Percentiles rank a stretch among this genome's conserved stretches.
Evolutionary conservation across 1,139 yeast genomes (phyloP).

Genomic region (Suhomyces taliae): DNA sequence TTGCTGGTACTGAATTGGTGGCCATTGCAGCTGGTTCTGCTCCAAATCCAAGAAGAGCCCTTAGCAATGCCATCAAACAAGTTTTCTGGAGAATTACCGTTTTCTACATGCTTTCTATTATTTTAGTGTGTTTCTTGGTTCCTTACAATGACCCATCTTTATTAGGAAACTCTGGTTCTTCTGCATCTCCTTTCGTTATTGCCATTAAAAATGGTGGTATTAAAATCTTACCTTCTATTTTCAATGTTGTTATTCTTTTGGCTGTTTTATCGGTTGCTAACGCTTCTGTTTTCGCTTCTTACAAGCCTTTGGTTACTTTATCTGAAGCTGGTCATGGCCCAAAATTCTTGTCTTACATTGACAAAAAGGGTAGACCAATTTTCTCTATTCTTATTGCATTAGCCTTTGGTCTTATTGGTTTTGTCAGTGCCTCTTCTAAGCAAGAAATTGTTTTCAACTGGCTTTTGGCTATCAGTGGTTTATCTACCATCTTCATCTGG

Average conservation of each 20-base stretch:
- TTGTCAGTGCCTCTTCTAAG: constrained; percentile 12
- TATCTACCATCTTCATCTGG: constrained; percentile 44
- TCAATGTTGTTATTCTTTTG: constrained; percentile 33
- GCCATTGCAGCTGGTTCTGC: constrained; percentile 26
- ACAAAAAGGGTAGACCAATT: constrained; percentile 32
- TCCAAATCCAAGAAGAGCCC: constrained; percentile 22
- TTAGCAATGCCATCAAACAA: constrained; percentile 24
- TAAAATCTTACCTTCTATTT: constrained; percentile 31
- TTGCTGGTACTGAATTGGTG: constrained; percentile 27
- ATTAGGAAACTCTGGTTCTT: constrained; percentile 24
- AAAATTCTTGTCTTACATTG: constrained; percentile 28
- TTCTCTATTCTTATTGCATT: constrained; percentile 26
- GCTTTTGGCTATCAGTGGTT: constrained; percentile 42
- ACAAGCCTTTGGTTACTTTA: constrained; percentile 32
- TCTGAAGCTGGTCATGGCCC: constrained; percentile 38
- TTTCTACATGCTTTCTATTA: constrained; percentile 24
- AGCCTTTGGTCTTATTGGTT: constrained; percentile 16
- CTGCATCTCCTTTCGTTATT: constrained; percentile 20
- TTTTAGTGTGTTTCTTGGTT: constrained; percentile 22
- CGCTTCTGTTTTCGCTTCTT: constrained; percentile 34
- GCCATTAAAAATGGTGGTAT: constrained; percentile 29
- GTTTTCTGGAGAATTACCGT: constrained; percentile 24
- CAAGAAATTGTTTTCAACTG: constrained; percentile 30
- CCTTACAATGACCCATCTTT: constrained; percentile 19
- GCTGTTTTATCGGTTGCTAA: constrained; percentile 37